A percentile compares a stretch with the other conserved stretches of the same genome.
Evolutionary conservation across 2,329 filamentous ascomycete species (phyloP).

Genomic region (Emericellopsis cladophorae): DNA sequence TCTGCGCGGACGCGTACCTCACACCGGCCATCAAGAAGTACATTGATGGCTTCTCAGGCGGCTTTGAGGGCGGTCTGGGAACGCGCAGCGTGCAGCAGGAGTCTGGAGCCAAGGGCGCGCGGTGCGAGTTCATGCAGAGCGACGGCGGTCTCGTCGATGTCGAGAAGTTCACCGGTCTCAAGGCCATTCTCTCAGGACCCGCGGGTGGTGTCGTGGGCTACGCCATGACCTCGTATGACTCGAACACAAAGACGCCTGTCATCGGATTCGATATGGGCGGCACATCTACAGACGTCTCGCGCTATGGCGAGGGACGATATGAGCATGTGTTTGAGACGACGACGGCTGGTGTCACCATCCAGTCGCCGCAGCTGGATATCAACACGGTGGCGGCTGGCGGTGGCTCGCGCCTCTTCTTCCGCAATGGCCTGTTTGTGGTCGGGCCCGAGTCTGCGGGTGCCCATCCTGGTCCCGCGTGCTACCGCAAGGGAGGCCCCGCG

Average conservation of each 20-base stretch:
- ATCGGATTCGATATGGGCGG: slow-evolving; percentile 97
- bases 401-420: slow-evolving; percentile 74
- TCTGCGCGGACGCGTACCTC: slow-evolving; percentile 30
- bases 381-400: slow-evolving; percentile 91
- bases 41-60: slow-evolving; percentile 63
- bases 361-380: slow-evolving; percentile 85
- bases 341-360: slow-evolving; percentile 86
- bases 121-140: slow-evolving; percentile 94
- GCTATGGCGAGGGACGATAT: slow-evolving; percentile 74
- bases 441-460: slow-evolving; percentile 83
- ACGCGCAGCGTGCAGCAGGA: slow-evolving; percentile 60
- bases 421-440: slow-evolving; percentile 80
- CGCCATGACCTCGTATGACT: slow-evolving; percentile 80
- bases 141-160: slow-evolving; percentile 66
- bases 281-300: slow-evolving; percentile 81
- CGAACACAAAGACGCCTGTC: slow-evolving; percentile 67
- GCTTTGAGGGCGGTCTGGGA: slow-evolving; percentile 72
- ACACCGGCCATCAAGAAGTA: slow-evolving; percentile 27
- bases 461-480: slow-evolving; percentile 82
- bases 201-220: slow-evolving; percentile 93
- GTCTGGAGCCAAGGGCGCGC: slow-evolving; percentile 51
- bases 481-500: slow-evolving; percentile 76
- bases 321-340: slow-evolving; percentile 93
- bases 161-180: slow-evolving; percentile 70
- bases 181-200: slow-evolving; percentile 77